Base-by-base conservation (phyloP, 2,329 filamentous ascomycete genomes). In the Capronia americana region DNA sequence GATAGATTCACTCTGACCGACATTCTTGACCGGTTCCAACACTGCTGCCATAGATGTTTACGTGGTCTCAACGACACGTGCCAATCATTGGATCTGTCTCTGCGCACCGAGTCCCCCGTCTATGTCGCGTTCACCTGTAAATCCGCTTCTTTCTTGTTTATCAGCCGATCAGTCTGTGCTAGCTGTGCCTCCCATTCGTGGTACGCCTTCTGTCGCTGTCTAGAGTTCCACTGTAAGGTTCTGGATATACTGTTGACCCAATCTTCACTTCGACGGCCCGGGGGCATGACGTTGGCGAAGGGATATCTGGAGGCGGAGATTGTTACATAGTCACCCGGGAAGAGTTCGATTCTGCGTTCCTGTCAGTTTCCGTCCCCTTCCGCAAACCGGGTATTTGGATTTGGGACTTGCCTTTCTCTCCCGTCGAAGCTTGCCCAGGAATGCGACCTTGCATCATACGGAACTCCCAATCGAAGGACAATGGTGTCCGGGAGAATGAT, bases 361-460 rank as follows among this genome's bases (percentile, higher is more conserved):
- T 32, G 54, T 71, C 55, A 71, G 61, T 34, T 53, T 20, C 28
- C 7, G 8, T 7, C 3, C 8, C 7, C 11, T 34, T 32, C 8
- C 17, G 12, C 30, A 41, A 28, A 11, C 12, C 6, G 14, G 38
- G 17, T 66, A 32, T 53, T 20, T 8, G 7, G 24, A 57, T 78
- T 72, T 73, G 85, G 7, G 24, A 57, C 78, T 72, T 73, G 85
- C 80, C 93, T 88, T 82, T 97, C 92, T 68, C 93, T 87, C 1
- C 95, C 95, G 78, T 99, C 95, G 76, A 99, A 99, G 78, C 92
- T 96, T n/a, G 93, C 95, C 94, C 95, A 99, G 48, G 91, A 93
- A 72, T 88, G 90, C 4, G 92, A 93, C 57, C 95, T 85, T 8
- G 93, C 92, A 77, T 96, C 90, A 77, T 97, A 98, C 0, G 95